A percentile compares a stretch with the other conserved stretches of the same genome.
Evolutionary conservation across 1,139 yeast genomes (phyloP).

Genomic region (Taphrina deformans): DNA sequence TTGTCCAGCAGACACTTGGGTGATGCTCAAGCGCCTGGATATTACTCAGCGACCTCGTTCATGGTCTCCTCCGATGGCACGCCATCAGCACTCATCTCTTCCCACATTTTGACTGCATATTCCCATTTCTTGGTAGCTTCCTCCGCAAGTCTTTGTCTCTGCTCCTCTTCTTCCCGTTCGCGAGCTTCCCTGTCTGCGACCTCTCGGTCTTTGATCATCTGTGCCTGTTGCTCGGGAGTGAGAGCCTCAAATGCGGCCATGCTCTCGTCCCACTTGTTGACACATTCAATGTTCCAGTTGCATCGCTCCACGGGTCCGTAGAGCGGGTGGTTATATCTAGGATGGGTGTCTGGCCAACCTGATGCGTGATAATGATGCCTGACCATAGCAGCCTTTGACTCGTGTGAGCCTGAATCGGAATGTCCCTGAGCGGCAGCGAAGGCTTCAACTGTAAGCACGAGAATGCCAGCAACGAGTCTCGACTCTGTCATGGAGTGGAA

Average conservation of each 20-base stretch:
- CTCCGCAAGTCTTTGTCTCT: constrained; percentile 23
- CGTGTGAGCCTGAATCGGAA: constrained; percentile 32
- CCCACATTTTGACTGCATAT: constrained; percentile 28
- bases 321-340: constrained; percentile 28
- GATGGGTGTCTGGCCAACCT: constrained; percentile 31
- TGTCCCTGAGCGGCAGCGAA: constrained; percentile 33
- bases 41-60: constrained; percentile 2
- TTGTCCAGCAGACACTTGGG: neutral
- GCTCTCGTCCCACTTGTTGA: constrained; percentile 25
- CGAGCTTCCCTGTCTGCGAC: constrained; percentile 18
- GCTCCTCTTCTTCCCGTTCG: constrained; percentile 25
- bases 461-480: constrained; percentile 26
- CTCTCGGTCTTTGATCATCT: constrained; percentile 14
- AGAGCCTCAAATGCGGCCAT: constrained; percentile 23
- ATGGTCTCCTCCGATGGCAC: constrained; percentile 14
- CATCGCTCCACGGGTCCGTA: constrained; percentile 31
- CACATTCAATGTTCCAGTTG: constrained; percentile 30
- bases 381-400: constrained; percentile 27
- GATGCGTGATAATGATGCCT: constrained; percentile 31
- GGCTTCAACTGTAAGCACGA: constrained; percentile 28
- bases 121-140: constrained; percentile 31
- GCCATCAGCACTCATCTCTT: constrained; percentile 26
- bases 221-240: constrained; percentile 23
- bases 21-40: neutral
- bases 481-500: constrained; percentile 32